Conservation (phyloP, 306 rosid species). For the Ormosia semicastrata region DNA sequence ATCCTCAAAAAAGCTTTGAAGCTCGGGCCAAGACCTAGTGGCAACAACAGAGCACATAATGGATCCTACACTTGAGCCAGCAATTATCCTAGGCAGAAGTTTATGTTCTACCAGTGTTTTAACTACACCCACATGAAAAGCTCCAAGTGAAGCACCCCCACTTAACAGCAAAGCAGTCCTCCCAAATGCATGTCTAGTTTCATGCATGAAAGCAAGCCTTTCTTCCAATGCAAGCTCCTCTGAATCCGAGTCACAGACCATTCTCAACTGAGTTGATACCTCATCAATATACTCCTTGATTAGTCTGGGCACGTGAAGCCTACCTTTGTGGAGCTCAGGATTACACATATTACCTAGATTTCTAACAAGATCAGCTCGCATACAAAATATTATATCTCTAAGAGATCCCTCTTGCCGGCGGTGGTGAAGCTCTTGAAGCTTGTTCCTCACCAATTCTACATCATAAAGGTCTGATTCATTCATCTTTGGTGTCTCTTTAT, state of each 20-base stretch:
- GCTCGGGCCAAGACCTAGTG: constrained; percentile 93
- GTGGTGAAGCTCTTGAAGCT: constrained; percentile 74
- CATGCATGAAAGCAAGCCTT: constrained; percentile 80
- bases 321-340: constrained; percentile 73
- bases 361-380: constrained; percentile 87
- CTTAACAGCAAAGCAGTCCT: constrained; percentile 88
- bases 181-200: constrained; percentile 89
- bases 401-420: constrained; percentile 72
- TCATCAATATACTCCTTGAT: constrained; percentile 87
- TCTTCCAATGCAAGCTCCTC: constrained; percentile 76
- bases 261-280: constrained; percentile 74
- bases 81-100: constrained; percentile 80
- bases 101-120: constrained; percentile 77
- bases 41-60: constrained; percentile 83
- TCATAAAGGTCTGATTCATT: constrained; percentile 75
- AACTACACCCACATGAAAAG: constrained; percentile 83
- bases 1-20: constrained; percentile 80
- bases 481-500: constrained; percentile 73
- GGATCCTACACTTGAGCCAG: constrained; percentile 94
- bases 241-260: constrained; percentile 81
- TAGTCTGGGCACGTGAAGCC: constrained; percentile 75
- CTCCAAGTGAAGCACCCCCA: constrained; percentile 91
- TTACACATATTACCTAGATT: constrained; percentile 91
- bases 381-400: constrained; percentile 72
- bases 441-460: constrained; percentile 70